phyloP scores from a whole-genome alignment of 2,329 filamentous ascomycete genomes.

The Endoconidiophora laricicola region DNA sequence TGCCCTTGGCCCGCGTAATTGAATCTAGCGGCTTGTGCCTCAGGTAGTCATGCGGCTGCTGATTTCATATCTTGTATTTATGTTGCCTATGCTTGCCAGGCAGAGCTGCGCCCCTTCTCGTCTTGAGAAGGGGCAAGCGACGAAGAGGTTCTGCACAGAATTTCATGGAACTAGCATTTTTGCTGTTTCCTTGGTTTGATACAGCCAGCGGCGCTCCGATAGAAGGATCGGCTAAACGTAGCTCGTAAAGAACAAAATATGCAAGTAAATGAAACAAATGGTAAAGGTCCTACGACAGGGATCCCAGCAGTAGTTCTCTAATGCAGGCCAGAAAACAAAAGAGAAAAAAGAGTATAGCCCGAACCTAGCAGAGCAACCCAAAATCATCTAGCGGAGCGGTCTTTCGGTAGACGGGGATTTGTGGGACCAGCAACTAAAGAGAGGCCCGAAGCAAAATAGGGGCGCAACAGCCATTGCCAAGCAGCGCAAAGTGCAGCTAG shows the following conservation, averaged over 20 bases:
- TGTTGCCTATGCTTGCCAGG: too few relatives aligned
- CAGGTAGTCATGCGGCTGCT: neutral
- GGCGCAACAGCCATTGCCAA: neutral
- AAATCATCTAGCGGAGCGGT: constrained; percentile 4
- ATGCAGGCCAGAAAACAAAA: neutral
- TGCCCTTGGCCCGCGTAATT: neutral
- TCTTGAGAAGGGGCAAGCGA: neutral
- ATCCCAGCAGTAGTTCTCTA: neutral
- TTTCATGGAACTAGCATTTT: neutral
- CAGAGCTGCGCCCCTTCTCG: constrained; percentile 1
- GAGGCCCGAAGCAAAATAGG: neutral
- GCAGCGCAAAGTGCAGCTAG: too few relatives aligned
- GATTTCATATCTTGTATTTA: neutral
- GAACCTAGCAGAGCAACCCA: constrained; percentile 4
- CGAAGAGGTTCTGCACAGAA: neutral
- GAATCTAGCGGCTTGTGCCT: neutral
- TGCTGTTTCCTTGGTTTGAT: neutral
- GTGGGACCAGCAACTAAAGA: constrained; percentile 9
- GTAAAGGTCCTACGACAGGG: constrained; percentile 2
- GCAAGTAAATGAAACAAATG: neutral
- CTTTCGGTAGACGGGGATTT: constrained; percentile 8
- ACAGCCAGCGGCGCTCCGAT: neutral
- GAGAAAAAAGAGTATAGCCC: neutral
- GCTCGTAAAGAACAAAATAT: constrained; percentile 1
- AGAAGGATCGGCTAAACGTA: constrained; percentile 5